Conservation (phyloP, 371 early-diverging fungal genomes). For the Mucor irregularis region DNA sequence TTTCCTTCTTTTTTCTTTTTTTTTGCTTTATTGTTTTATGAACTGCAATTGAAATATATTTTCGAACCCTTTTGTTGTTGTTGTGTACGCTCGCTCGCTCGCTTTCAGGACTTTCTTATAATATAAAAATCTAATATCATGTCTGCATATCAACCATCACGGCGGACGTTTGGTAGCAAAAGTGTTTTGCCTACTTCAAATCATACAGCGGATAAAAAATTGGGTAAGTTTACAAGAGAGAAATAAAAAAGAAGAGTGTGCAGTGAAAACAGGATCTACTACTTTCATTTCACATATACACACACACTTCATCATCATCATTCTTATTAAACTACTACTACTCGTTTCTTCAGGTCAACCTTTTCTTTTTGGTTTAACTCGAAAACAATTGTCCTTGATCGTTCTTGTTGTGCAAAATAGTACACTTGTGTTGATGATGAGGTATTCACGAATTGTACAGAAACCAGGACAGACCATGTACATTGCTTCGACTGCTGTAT, state of each 20-base stretch:
- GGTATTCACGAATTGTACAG: constrained; percentile 55
- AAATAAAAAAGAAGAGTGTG: neutral
- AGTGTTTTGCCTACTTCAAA: constrained; percentile 18
- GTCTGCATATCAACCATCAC: constrained; percentile 21
- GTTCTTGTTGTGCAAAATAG: constrained; percentile 64
- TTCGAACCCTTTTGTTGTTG: too few relatives aligned
- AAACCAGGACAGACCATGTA: constrained; percentile 61
- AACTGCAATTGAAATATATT: too few relatives aligned
- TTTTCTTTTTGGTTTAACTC: constrained; percentile 32
- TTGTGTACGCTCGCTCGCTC: too few relatives aligned
- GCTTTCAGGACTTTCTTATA: neutral
- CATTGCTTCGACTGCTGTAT: constrained; percentile 69
- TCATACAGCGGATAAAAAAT: neutral
- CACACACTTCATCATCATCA: neutral
- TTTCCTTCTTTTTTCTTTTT: too few relatives aligned
- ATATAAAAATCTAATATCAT: neutral
- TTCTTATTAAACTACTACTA: neutral
- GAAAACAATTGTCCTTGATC: constrained; percentile 56
- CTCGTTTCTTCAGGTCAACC: constrained; percentile 26
- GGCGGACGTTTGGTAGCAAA: constrained; percentile 29
- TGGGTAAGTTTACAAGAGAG: constrained; percentile 3
- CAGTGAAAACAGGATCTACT: neutral
- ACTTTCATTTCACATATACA: neutral
- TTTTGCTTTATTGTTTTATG: too few relatives aligned
- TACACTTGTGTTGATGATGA: constrained; percentile 65